Conservation (phyloP, 805 yeast species). For the Candida yuanshanica region DNA sequence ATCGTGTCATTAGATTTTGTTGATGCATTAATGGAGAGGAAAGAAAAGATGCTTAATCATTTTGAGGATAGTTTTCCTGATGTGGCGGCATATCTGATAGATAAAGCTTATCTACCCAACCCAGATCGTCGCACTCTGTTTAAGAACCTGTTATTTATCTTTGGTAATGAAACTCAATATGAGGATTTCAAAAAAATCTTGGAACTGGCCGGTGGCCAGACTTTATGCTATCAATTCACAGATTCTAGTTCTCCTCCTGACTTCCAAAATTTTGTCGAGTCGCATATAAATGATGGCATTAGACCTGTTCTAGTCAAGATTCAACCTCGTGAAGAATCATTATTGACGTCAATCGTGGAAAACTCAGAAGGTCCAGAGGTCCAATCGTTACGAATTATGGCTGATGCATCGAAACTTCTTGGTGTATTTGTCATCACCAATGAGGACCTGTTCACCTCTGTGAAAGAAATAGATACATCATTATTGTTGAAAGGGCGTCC, state of each 20-base stretch:
- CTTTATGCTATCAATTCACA: neutral
- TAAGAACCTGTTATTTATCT: conserved; percentile 20
- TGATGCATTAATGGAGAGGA: conserved; percentile 12
- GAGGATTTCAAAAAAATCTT: neutral
- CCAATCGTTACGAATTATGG: conserved; percentile 5
- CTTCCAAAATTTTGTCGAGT: conserved; percentile 1
- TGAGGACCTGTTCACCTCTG: conserved; percentile 25
- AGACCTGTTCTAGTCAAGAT: conserved; percentile 13
- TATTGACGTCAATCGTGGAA: neutral
- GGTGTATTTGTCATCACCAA: conserved; percentile 19
- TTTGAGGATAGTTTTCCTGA: conserved; percentile 24
- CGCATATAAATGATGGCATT: neutral
- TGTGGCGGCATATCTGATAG: conserved; percentile 18
- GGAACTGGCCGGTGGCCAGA: neutral
- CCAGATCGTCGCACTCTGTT: conserved; percentile 21
- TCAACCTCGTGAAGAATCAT: conserved; percentile 5
- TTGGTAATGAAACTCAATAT: conserved; percentile 13
- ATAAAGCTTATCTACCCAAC: conserved; percentile 19
- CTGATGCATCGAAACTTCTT: conserved; percentile 14
- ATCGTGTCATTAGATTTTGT: conserved; percentile 23
- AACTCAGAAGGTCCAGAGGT: neutral
- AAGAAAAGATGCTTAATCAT: conserved; percentile 10
- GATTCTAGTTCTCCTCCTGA: neutral
- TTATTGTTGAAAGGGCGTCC: conserved; percentile 11
- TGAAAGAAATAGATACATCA: conserved; percentile 13